Percentiles rank a stretch among this genome's conserved stretches.
These are phyloP conservation scores for Raphanus hybrid DNA, from an alignment of 441 rosid genomes.

Conservation along the genomic window DNA sequence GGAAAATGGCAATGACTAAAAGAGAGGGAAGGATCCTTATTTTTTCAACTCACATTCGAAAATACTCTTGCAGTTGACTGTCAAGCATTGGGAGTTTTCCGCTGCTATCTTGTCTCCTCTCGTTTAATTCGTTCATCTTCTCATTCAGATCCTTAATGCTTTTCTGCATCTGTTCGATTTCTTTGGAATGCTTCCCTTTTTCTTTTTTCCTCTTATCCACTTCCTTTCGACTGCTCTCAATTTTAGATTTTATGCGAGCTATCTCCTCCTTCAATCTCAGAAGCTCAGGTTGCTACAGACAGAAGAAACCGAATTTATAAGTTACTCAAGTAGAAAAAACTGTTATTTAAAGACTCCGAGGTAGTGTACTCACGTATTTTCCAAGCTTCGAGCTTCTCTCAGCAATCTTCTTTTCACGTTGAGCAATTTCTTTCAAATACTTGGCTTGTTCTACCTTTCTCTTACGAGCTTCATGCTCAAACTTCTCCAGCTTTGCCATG, in stretches of 20 bases:
- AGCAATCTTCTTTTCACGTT: slow-evolving; percentile 79
- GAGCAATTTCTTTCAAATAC: slow-evolving; percentile 82
- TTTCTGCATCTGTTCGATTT: slow-evolving; percentile 70
- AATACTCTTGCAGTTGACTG: slow-evolving; percentile 79
- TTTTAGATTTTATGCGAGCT: slow-evolving; percentile 85
- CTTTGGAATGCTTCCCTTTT: slow-evolving; percentile 72
- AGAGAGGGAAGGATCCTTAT: slow-evolving; percentile 14
- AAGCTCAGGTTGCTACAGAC: slow-evolving; percentile 89
- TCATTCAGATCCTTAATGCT: slow-evolving; percentile 78
- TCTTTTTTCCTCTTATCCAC: slow-evolving; percentile 78
- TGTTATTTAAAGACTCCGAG: slow-evolving; percentile 27
- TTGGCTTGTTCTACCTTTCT: slow-evolving; percentile 83
- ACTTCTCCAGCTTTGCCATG: slow-evolving; percentile 66
- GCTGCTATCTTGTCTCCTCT: slow-evolving; percentile 80
- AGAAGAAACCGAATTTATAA: background rate
- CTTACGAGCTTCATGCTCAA: slow-evolving; percentile 66
- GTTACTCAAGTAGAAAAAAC: background rate
- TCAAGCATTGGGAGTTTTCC: slow-evolving; percentile 87
- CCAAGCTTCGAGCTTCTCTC: slow-evolving; percentile 76
- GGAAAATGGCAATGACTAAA: slow-evolving; percentile 16
- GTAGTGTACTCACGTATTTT: slow-evolving; percentile 67
- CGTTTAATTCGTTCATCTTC: slow-evolving; percentile 73
- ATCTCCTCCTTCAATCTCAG: slow-evolving; percentile 85
- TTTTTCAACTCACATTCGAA: slow-evolving; percentile 71
- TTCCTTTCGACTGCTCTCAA: slow-evolving; percentile 84